Evolutionary conservation across 108 stramenopile species (phyloP).

Genomic region (Conticribra weissflogii): DNA sequence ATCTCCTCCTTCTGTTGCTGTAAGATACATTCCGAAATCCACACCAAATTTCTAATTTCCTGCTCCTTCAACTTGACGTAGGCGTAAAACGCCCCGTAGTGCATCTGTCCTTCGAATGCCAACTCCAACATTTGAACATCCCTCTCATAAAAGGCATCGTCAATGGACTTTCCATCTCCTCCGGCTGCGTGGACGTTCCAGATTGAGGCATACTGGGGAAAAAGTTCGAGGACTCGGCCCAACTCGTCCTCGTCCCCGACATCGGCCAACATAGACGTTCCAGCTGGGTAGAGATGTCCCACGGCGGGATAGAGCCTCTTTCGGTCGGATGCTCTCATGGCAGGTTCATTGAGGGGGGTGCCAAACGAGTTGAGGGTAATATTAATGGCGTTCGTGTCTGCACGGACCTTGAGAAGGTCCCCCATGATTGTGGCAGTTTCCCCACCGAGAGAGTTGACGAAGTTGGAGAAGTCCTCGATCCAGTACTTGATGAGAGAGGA

Average conservation of each 20-base stretch:
- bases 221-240: constrained; percentile 87
- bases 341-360: constrained; percentile 93
- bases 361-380: constrained; percentile 99
- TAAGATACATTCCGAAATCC: constrained; percentile 99
- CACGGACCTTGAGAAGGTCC: constrained; percentile 93
- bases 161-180: constrained; percentile 88
- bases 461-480: constrained; percentile 95
- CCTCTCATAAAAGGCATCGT: constrained; percentile 98
- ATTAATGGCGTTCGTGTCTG: constrained; percentile 98
- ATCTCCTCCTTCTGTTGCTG: constrained; percentile 99
- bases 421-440: constrained; percentile 96
- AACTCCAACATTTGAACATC: constrained; percentile 95
- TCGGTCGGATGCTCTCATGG: constrained; percentile 94
- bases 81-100: constrained; percentile 97
- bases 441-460: constrained; percentile 86
- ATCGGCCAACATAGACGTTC: constrained; percentile 90
- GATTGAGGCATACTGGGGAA: constrained; percentile 91
- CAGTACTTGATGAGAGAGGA: constrained; percentile 97
- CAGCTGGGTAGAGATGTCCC: constrained; percentile 96
- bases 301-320: constrained; percentile 96
- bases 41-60: constrained; percentile 99
- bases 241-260: constrained; percentile 92
- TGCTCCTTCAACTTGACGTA: constrained; percentile 99
- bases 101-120: constrained; percentile 99
- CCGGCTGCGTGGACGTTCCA: constrained; percentile 92